Evolutionary conservation across 2,329 filamentous ascomycete genomes (phyloP).

Genomic region (Nemania sp.): DNA sequence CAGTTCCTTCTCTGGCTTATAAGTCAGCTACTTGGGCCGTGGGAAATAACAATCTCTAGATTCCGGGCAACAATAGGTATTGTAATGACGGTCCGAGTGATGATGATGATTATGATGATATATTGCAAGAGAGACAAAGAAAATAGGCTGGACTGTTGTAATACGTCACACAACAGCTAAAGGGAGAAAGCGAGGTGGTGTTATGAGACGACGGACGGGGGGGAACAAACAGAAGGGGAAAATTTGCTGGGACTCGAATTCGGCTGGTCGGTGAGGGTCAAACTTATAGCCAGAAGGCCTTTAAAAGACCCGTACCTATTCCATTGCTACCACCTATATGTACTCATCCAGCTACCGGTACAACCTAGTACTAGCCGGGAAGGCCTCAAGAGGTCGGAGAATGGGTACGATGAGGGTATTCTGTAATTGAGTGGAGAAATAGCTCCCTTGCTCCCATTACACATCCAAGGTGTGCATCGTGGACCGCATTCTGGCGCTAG

Average conservation of each 20-base stretch:
- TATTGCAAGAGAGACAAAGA: background rate
- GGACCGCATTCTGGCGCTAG: constrained; percentile 16
- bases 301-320: constrained; percentile 10
- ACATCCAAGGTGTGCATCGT: constrained; percentile 16
- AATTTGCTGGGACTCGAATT: constrained; percentile 13
- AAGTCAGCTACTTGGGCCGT: no score
- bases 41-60: no score
- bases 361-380: constrained; percentile 23
- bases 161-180: constrained; percentile 1
- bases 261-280: constrained; percentile 21
- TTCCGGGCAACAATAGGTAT: background rate
- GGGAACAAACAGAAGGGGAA: constrained; percentile 12
- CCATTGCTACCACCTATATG: constrained; percentile 17
- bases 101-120: background rate
- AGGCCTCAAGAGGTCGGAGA: constrained; percentile 9
- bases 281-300: constrained; percentile 18
- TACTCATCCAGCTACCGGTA: constrained; percentile 9
- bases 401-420: constrained; percentile 9
- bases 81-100: constrained; percentile 1
- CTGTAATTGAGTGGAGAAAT: constrained; percentile 16
- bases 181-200: constrained; percentile 3
- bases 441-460: constrained; percentile 9
- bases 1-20: background rate
- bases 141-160: background rate
- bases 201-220: constrained; percentile 1